Conservation (phyloP, 306 rosid genomes). For the Prosopis cineraria region DNA sequence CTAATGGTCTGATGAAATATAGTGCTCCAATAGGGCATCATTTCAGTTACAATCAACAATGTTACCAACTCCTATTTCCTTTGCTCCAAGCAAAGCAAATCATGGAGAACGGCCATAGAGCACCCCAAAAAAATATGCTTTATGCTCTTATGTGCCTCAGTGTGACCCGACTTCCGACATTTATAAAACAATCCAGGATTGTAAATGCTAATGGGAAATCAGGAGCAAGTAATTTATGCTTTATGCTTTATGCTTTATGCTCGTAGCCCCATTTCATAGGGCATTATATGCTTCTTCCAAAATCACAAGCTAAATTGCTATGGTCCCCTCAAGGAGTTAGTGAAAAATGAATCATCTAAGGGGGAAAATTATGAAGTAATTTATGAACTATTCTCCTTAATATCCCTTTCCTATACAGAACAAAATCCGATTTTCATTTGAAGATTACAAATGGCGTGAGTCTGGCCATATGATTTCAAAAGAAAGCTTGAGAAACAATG, state of each 20-base stretch:
- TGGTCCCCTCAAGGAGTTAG: background rate
- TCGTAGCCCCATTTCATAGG: conserved; percentile 10
- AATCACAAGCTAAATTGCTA: conserved; percentile 6
- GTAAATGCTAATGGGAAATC: background rate
- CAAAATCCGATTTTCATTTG: background rate
- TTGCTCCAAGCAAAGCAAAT: background rate
- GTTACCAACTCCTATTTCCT: background rate
- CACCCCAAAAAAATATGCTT: background rate
- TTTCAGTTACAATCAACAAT: background rate
- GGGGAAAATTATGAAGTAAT: background rate
- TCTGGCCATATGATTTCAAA: background rate
- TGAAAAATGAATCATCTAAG: background rate
- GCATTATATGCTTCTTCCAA: conserved; percentile 24
- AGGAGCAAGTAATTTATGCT: background rate
- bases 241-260: no score
- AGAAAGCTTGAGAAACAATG: conserved; percentile 3
- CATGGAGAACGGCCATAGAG: background rate
- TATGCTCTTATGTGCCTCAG: background rate
- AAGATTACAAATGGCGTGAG: background rate
- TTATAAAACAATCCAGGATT: background rate
- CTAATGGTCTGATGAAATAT: background rate
- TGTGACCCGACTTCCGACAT: background rate
- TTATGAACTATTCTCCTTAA: background rate
- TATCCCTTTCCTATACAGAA: background rate
- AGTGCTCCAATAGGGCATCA: background rate